phyloP scores from a whole-genome alignment of 331 rosid species.

The Acacia pycnantha region DNA sequence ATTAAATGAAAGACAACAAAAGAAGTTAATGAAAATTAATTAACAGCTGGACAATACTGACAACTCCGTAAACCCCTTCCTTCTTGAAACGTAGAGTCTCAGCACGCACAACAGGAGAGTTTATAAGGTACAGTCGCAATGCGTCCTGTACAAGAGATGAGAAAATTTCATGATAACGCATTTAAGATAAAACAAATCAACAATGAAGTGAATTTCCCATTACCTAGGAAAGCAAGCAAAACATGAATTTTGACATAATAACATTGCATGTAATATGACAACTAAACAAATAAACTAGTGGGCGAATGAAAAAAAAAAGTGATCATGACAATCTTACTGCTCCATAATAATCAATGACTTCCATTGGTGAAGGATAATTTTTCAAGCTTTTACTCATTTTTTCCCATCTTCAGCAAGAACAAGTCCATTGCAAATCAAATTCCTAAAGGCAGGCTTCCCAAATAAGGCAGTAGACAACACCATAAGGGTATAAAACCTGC shows the following conservation, averaged over 20 bases:
- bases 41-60: slow-evolving; percentile 45
- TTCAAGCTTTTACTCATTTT: slow-evolving; percentile 97
- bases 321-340: slow-evolving; percentile 59
- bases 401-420: slow-evolving; percentile 99
- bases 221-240: slow-evolving; percentile 7
- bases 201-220: neutral
- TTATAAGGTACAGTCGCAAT: slow-evolving; percentile 82
- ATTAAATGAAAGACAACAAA: neutral
- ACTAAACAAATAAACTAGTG: neutral
- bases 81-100: slow-evolving; percentile 92
- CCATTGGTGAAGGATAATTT: slow-evolving; percentile 93
- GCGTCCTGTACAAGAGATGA: slow-evolving; percentile 70
- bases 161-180: neutral
- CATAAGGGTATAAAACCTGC: slow-evolving; percentile 99
- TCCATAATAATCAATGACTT: slow-evolving; percentile 84
- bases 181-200: neutral
- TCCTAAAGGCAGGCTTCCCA: slow-evolving; percentile 94
- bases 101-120: slow-evolving; percentile 98
- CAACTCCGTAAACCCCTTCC: slow-evolving; percentile 98
- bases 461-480: slow-evolving; percentile 94
- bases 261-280: slow-evolving; percentile 15
- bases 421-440: slow-evolving; percentile 97
- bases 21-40: slow-evolving; percentile 8
- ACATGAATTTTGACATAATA: neutral
- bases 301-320: slow-evolving; percentile 3